Base-by-base conservation (phyloP, 176 grass and related monocot species). In the Avena eriantha region DNA sequence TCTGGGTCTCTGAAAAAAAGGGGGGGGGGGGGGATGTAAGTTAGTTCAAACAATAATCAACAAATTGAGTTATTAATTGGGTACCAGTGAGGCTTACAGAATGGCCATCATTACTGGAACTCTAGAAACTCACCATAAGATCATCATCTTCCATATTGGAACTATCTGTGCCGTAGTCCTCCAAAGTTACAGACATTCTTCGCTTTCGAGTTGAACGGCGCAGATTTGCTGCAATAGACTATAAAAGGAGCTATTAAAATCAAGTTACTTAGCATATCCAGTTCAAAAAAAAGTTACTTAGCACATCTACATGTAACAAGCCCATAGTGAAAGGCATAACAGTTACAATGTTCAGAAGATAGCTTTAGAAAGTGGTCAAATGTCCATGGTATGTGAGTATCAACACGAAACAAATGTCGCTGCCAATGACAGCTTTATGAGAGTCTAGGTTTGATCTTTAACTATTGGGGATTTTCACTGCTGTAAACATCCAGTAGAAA, bases 121-220 rank as follows among this genome's bases (percentile, higher is more conserved):
- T 59, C 39, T 67, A 85, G 70, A 72, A 84, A 88, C 80, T 90
- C 77, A 98, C 96, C 96, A 98, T 98, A 89, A 98, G 90, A 78
- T 98, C 95, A 88, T 94, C 92, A 98, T 98, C 96, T 90, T 92
- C 93, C 35, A 91, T 94, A 80, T 92, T 92, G 33, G 96, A 98
- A 82, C 92, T 96, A 88, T 98, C 91, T 57, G 92, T 91, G 48
- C 88, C 91, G 80, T 96, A 98, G 33, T 90, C 96, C 80, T 96
- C 96, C 39, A 98, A 80, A 90, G 93, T 96, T 89, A 91, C 91
- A 35, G 96, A 90, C 51, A 96, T 89, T 86, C 93, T 98, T 79
- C 96, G 91, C 83, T 98, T 98, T 83, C 96, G 88, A 2, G 96
- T 96, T 81, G 96, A 98, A 77, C 96, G 94, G 80, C 96, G 90